Evolutionary conservation across 2,329 filamentous ascomycete genomes (phyloP).

Genomic region (Graphiopsis chlorocephala): DNA sequence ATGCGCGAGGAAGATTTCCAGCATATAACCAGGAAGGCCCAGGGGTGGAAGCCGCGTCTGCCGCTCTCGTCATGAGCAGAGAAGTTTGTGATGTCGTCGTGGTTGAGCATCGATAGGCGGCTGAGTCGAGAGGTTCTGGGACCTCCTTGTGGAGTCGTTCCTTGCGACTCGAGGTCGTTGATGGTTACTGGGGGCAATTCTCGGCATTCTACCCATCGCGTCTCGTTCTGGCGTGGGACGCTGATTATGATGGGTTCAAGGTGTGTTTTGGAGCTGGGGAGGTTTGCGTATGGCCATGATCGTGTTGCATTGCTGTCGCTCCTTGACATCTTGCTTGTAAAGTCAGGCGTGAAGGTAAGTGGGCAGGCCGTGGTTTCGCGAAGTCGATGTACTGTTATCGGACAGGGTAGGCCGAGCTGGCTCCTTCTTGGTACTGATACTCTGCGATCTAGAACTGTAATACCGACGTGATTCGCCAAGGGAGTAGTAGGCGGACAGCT

Average conservation of each 20-base stretch:
- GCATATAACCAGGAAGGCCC: conserved; percentile 45
- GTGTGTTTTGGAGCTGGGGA: background rate
- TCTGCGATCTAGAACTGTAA: background rate
- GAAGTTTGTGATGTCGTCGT: background rate
- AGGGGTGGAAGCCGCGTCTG: conserved; percentile 43
- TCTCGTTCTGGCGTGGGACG: background rate
- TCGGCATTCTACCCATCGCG: conserved; percentile 14
- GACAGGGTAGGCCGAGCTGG: background rate
- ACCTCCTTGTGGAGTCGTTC: background rate
- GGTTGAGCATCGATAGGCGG: background rate
- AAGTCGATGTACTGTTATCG: background rate
- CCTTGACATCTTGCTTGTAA: background rate
- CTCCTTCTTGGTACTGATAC: background rate
- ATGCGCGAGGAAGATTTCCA: conserved; percentile 46
- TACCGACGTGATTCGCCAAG: background rate
- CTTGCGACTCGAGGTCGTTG: conserved; percentile 10
- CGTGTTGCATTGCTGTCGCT: background rate
- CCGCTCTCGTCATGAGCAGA: conserved; percentile 41
- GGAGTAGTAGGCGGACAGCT: background rate
- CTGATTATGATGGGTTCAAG: background rate
- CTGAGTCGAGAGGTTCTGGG: background rate
- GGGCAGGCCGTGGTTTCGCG: background rate
- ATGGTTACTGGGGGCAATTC: background rate
- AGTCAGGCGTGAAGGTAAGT: background rate
- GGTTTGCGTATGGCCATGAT: conserved; percentile 1